phyloP scores from a whole-genome alignment of 2,329 filamentous ascomycete genomes.

The Sclerotinia glacialis region DNA sequence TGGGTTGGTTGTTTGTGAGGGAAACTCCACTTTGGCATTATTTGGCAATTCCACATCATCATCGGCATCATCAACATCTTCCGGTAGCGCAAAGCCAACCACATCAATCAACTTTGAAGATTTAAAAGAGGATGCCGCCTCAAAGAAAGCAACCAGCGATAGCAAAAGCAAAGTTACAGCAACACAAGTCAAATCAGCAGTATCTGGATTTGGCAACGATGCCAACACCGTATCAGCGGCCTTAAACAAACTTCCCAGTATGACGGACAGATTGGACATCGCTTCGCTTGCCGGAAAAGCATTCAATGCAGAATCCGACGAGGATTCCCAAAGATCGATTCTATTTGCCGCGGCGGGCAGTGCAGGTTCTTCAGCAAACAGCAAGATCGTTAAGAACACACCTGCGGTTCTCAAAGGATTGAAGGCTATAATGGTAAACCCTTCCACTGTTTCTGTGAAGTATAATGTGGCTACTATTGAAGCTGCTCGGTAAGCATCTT shows the following conservation, averaged over 20 bases:
- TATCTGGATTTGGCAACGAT: conserved; percentile 31
- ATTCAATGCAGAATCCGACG: conserved; percentile 33
- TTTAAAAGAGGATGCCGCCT: neutral
- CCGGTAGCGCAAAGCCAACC: neutral
- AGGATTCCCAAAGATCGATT: conserved; percentile 32
- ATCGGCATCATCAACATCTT: neutral
- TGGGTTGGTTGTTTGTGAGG: neutral
- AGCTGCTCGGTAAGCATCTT: conserved; percentile 12
- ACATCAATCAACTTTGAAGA: neutral
- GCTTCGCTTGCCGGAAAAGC: conserved; percentile 29
- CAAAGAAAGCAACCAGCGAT: neutral
- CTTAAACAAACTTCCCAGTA: conserved; percentile 28
- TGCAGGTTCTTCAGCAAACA: conserved; percentile 28
- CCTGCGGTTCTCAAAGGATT: conserved; percentile 31
- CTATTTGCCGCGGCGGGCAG: conserved; percentile 30
- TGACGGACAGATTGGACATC: conserved; percentile 25
- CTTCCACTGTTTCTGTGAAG: neutral
- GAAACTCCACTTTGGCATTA: neutral
- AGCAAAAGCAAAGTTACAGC: neutral
- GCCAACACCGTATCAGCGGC: conserved; percentile 33
- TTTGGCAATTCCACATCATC: conserved; percentile 9
- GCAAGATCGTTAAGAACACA: conserved; percentile 34
- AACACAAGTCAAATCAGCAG: conserved; percentile 27
- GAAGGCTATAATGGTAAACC: conserved; percentile 27
- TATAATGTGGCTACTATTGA: conserved; percentile 22